Evolutionary conservation across 73 alveolate genomes (phyloP), one percentile per base, ranked within the genome.

Genomic region (Effrenium voratum): DNA sequence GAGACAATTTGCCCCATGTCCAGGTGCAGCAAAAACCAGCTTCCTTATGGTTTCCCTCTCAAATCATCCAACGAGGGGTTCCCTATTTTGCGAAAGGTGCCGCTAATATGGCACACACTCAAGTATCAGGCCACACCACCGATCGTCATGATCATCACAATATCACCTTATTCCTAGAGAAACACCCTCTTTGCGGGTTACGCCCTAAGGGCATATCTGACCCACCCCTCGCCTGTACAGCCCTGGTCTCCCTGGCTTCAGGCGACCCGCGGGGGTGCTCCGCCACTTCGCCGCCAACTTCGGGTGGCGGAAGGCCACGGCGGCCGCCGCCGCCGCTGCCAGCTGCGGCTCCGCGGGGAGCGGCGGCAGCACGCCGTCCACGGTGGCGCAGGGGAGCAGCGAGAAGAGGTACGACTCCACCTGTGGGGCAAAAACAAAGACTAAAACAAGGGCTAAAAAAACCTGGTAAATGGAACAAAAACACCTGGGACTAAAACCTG

Each of bases 331-430:
- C 24, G 77, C 52, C 6, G 77, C 46, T 5, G 26, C 77, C 26
- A 83, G 52, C 57, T 32, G 34, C 40, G 30, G 55, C 13, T 43
- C 16, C 38, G 44, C 41, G 52, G 24, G 22, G 43, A 34, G 52
- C 22, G 93, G 93, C 26, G 93, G 93, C 41, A 77, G 76, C 26
- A 83, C 52, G 4, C 93, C 93, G n/a, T 83, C 93, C 57, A 83
- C 93, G 1, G 52, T n/a, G 34, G 93, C 93, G 16, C n/a, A 55
- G 2, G 93, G 52, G 77, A 83, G 38, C 93, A 32, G 26, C 77
- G 30, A 60, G 40, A 83, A 47, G 32, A 47, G 55, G 30, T 5
- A 22, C 30, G 26, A 45, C 82, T 72, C 47, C 30, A n/a, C 49
- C 50, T 19, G 0, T 30, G 82, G 16, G 22, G 12, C 68, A 55